Conservation (phyloP, 2,329 filamentous ascomycete species). For the Fusarium verticillioides region DNA sequence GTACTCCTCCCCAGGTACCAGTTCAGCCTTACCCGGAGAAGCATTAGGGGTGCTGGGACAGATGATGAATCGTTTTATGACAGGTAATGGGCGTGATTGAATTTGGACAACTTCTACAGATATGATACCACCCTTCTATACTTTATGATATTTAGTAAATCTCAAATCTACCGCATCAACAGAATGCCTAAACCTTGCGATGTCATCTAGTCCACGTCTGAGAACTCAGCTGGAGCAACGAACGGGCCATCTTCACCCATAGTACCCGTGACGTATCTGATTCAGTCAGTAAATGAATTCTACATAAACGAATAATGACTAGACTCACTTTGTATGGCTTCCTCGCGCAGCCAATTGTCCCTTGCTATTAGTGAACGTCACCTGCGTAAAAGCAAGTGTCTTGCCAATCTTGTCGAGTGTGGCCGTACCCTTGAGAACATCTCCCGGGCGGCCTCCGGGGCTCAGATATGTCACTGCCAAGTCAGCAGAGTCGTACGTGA, state of each 20-base stretch:
- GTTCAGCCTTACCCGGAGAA: slow-evolving; percentile 43
- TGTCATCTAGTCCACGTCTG: slow-evolving; percentile 48
- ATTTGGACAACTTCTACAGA: slow-evolving; percentile 2
- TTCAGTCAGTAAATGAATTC: neutral
- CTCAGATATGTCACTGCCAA: slow-evolving; percentile 70
- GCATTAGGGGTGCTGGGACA: neutral
- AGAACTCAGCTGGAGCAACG: slow-evolving; percentile 50
- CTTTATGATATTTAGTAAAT: neutral
- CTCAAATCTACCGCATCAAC: neutral
- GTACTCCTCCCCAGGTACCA: slow-evolving; percentile 30
- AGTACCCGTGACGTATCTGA: slow-evolving; percentile 57
- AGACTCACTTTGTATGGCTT: slow-evolving; percentile 71
- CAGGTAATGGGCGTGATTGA: neutral
- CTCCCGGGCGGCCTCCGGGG: slow-evolving; percentile 66
- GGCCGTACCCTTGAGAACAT: slow-evolving; percentile 66
- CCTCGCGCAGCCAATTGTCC: slow-evolving; percentile 70
- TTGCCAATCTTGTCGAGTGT: slow-evolving; percentile 74
- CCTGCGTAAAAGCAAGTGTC: slow-evolving; percentile 69
- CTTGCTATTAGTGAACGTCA: slow-evolving; percentile 68
- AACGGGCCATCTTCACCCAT: slow-evolving; percentile 51
- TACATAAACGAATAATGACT: fast-evolving
- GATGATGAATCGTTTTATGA: neutral
- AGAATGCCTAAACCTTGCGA: neutral
- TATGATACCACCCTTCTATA: slow-evolving; percentile 39
- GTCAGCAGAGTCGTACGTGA: neutral